Base-by-base conservation (phyloP, 768 basidiomycete genomes). In the Dacryopinax primogenitus region DNA sequence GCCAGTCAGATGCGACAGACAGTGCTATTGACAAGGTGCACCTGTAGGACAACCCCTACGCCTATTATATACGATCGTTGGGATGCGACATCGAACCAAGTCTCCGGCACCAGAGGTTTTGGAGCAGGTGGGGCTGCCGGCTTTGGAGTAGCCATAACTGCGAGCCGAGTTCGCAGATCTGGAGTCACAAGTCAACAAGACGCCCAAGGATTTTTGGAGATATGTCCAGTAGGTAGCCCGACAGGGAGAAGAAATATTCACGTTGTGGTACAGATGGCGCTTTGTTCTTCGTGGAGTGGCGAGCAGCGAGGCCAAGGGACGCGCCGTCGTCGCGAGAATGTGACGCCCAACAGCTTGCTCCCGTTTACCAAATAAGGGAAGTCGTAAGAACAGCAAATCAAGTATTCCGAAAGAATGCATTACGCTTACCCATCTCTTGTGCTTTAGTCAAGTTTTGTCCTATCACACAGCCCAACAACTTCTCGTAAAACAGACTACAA, bases 61-160 rank as follows among this genome's bases (percentile, higher is more conserved):
- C 90, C 87, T 45, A 90, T 78, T 68, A 82, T 81, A 70, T 93
- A 90, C 4, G 89, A 80, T 62, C 92, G 80, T 72, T 92, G 89
- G 16, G 89, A 86, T 23, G 89, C 88, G 3, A 85, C 78, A 71
- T 89, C 87, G 33, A 92, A 69, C 71, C 84, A 84, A 65, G 79
- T 81, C 74, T 90, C 86, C 33, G 90, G 83, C 62, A 95, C 84
- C 36, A 88, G 77, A 41, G 90, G 80, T 15, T 69, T 69, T 3
- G 69, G 69, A 1, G 68, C 68, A 0, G 69, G 68, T 33, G 64
- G 62, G 32, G 63, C 23, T 6, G 41, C 41, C 41, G 41, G 41
- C 41, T 44, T 44, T 6, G 36, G 36, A 37, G 41, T 18, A 44
- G 41, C 41, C 41, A 44, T 44, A 23, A 44, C 41, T 44, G 18